Conservation (phyloP, 768 basidiomycete species). For the Tricholoma sp. region DNA sequence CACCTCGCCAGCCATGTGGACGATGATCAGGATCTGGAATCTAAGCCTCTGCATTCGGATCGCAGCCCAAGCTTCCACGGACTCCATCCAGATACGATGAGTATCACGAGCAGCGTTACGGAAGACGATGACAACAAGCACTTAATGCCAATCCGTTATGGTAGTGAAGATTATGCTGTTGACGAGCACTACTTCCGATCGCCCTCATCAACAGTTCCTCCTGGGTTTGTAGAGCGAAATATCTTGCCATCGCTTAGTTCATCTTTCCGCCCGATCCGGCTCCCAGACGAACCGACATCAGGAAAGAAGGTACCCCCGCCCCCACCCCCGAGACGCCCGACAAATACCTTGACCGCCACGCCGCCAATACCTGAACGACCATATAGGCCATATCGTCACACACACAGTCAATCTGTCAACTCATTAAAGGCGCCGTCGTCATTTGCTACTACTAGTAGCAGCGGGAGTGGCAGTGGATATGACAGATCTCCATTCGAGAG, state of each 20-base stretch:
- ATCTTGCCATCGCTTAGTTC: conserved; percentile 3
- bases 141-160: conserved; percentile 14
- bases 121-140: conserved; percentile 41
- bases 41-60: conserved; percentile 36
- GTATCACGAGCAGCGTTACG: conserved; percentile 36
- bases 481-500: conserved; percentile 67
- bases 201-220: not conserved
- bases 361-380: conserved; percentile 47
- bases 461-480: conserved; percentile 19
- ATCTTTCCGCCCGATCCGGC: conserved; percentile 14
- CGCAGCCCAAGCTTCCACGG: conserved; percentile 38
- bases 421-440: conserved; percentile 24
- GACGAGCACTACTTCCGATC: conserved; percentile 16
- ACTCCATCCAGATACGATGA: conserved; percentile 35
- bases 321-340: conserved; percentile 55
- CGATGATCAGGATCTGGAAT: conserved; percentile 45
- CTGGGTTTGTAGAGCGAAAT: not conserved
- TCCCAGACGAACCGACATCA: conserved; percentile 15
- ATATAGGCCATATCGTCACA: conserved; percentile 16
- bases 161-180: conserved; percentile 8
- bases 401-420: conserved; percentile 11
- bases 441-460: conserved; percentile 27
- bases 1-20: conserved; percentile 32
- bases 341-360: conserved; percentile 24
- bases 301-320: conserved; percentile 55